Base-by-base conservation (phyloP, 192 early-diverging fungal genomes). In the Entomortierella lignicola region DNA sequence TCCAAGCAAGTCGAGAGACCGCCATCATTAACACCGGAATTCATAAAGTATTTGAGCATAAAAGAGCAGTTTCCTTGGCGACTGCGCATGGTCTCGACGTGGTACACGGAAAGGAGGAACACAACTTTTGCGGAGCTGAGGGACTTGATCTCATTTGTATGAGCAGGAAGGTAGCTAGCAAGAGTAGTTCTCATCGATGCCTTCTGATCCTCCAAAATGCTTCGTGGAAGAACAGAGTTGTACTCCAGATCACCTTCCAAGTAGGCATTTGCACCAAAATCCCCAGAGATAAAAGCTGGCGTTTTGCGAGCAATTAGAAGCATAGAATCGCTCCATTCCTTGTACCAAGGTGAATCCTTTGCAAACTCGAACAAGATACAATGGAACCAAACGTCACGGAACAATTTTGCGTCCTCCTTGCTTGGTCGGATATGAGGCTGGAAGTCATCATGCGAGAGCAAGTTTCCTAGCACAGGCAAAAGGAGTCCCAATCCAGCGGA, bases 371-470 rank as follows among this genome's bases (percentile, higher is more conserved):
- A 91, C 15, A 93, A 75, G 4, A 95, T 91, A 58, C 92, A 86
- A 57, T 94, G 92, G 67, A 98, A 91, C 98, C 98, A 99, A 41
- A 94, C 88, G 77, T 95, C 94, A 52, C 97, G 88, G 84, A 96
- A 96, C 29, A 93, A 66, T 32, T 85, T 74, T 4, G 90, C 86
- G 21, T 90, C 83, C 63, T 94, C 93, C 4, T 86, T 83, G 29
- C 85, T 83, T 6, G 89, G 83, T 13, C 83, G 80, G 17, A 84
- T 60, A 57, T 90, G 89, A 13, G 84, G 84, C 21, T 85, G 77
- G 69, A 91, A 92, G 44, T 86, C 88, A 5, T 80, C 58, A 43
- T 89, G 88, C 7, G 81, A 82, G 30, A 93, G 81, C 12, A 94
- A 81, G 29, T 88, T 85, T 23, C 80, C 74, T 6, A 94, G 53